Evolutionary conservation across 768 basidiomycete species (phyloP), one percentile per base, ranked within the genome.

Genomic region (Rhodotorula diobovata): DNA sequence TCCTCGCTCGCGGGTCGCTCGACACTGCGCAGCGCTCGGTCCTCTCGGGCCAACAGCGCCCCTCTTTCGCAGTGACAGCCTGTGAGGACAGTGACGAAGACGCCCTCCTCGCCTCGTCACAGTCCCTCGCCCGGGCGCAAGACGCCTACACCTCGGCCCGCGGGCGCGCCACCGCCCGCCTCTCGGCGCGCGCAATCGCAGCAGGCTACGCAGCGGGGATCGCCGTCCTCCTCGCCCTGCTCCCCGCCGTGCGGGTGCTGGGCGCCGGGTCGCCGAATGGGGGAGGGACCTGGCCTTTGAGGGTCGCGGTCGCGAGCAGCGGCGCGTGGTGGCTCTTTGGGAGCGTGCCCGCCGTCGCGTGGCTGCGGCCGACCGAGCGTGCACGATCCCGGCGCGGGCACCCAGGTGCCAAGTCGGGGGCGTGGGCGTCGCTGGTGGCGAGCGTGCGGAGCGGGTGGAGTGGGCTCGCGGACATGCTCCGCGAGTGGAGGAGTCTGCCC

Each of bases 321-420:
- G 94, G 93, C 0, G 79, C 88, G 0, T 93, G 91, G 89, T 97
- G 95, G 95, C 87, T 87, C 0, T 41, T 88, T 0, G 91, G 91
- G 70, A 88, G 89, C 1, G 78, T 95, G 9, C 91, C 91, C 8
- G 61, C 77, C 1, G 32, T 61, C 4, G 35, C 60, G 35, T 69
- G 51, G 63, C 73, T 78, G 25, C 62, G 69, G 4, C 66, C 62
- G 35, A n/a, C n/a, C n/a, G n/a, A n/a, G n/a, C n/a, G n/a, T n/a
- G n/a, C n/a, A n/a, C n/a, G n/a, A n/a, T n/a, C n/a, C n/a, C n/a
- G n/a, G n/a, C n/a, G n/a, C n/a, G n/a, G n/a, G n/a, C n/a, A n/a
- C n/a, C n/a, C n/a, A n/a, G n/a, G n/a, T n/a, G n/a, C n/a, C n/a
- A n/a, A n/a, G 7, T 5, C 25, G 35, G n/a, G 25, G 25, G 21